Evolutionary conservation across 495 filamentous ascomycete genomes (phyloP).

Genomic region (Massariosphaeria phaeospora): DNA sequence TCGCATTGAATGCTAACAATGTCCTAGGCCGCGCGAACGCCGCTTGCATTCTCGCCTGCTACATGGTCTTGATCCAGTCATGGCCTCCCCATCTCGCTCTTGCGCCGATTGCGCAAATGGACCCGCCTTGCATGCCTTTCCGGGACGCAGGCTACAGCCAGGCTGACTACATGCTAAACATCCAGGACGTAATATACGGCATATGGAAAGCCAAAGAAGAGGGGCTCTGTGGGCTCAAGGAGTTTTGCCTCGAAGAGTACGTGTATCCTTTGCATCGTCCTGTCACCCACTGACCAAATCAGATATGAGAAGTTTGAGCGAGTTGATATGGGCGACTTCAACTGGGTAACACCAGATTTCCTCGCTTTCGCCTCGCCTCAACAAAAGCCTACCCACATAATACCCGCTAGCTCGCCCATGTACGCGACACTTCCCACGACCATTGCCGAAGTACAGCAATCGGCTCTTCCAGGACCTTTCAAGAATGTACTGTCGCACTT

Average conservation of each 20-base stretch:
- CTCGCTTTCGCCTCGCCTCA: conserved; percentile 96
- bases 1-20: conserved; percentile 7
- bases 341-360: conserved; percentile 94
- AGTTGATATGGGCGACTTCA: conserved; percentile 98
- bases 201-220: conserved; percentile 99
- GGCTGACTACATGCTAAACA: conserved; percentile 87
- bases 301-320: conserved; percentile 90
- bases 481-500: conserved; percentile 95
- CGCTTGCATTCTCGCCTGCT: conserved; percentile 89
- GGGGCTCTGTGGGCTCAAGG: conserved; percentile 75
- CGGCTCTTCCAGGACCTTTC: conserved; percentile 71
- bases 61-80: conserved; percentile 96
- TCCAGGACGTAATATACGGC: conserved; percentile 96
- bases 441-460: conserved; percentile 57
- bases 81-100: conserved; percentile 99
- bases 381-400: conserved; percentile 64
- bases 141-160: conserved; percentile 97
- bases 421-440: conserved; percentile 68
- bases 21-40: conserved; percentile 77
- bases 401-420: conserved; percentile 63
- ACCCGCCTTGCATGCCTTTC: conserved; percentile 98
- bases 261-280: conserved; percentile 30
- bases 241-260: conserved; percentile 91
- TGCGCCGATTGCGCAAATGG: conserved; percentile 89
- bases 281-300: conserved; percentile 21